phyloP scores from a whole-genome alignment of 768 basidiomycete genomes.

The Omphalotus guepiniiformis region DNA sequence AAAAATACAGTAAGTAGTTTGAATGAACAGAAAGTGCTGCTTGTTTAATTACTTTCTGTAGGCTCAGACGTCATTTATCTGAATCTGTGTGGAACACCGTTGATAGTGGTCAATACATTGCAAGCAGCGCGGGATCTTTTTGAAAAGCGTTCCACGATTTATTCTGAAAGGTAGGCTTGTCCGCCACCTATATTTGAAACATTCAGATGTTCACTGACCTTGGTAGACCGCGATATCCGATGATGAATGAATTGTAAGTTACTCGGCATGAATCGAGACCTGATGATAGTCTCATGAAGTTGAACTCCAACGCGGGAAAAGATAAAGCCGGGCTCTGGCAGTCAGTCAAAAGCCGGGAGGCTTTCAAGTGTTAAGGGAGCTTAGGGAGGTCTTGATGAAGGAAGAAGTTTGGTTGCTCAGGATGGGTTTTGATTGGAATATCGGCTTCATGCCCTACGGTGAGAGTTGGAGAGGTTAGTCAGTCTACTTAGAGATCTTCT shows the following conservation, averaged over 20 bases:
- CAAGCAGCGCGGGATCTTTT: constrained; percentile 12
- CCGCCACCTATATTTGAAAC: not conserved
- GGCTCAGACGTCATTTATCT: constrained; percentile 12
- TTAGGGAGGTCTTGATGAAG: too few species aligned
- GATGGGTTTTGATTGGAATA: constrained; percentile 3
- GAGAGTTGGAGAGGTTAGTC: not conserved
- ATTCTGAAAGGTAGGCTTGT: constrained; percentile 12
- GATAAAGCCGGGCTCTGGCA: too few species aligned
- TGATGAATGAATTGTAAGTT: too few species aligned
- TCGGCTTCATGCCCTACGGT: constrained; percentile 5
- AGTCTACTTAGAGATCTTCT: too few species aligned
- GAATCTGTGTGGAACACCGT: constrained; percentile 9
- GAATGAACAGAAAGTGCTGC: not conserved
- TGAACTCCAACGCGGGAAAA: too few species aligned
- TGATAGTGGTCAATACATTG: constrained; percentile 15
- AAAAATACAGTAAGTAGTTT: not conserved
- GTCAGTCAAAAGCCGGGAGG: too few species aligned
- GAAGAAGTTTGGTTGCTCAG: not conserved
- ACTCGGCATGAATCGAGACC: too few species aligned
- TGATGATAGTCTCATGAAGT: too few species aligned
- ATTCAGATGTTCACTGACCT: too few species aligned
- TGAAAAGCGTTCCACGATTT: constrained; percentile 15
- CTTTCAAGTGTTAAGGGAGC: too few species aligned
- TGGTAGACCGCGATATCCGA: too few species aligned
- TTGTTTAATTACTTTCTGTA: not conserved